Evolutionary conservation across 768 basidiomycete genomes (phyloP).

Genomic region (Fistulinella prunicolor): DNA sequence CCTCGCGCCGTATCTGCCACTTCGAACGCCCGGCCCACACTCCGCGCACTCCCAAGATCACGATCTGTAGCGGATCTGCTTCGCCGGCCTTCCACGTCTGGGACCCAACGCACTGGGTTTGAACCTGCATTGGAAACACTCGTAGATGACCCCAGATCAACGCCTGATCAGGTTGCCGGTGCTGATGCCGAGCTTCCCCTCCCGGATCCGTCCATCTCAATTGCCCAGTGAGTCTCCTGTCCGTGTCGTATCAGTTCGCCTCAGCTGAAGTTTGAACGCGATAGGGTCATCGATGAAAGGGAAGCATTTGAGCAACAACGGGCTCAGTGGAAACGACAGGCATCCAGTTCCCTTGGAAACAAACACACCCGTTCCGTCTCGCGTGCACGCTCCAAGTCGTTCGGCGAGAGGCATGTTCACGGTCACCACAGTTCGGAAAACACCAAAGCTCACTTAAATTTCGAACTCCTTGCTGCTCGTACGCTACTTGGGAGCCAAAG

Average conservation of each 20-base stretch:
- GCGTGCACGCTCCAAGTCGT: constrained; percentile 45
- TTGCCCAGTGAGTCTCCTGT: constrained; percentile 38
- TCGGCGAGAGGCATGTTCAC: constrained; percentile 20
- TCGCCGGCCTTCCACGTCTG: constrained; percentile 7
- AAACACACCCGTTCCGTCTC: constrained; percentile 60
- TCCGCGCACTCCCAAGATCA: constrained; percentile 16
- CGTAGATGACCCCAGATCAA: constrained; percentile 11
- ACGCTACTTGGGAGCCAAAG: constrained; percentile 66
- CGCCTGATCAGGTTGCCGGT: background rate
- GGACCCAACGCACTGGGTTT: constrained; percentile 2
- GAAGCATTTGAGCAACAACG: constrained; percentile 60
- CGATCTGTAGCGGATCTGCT: constrained; percentile 21
- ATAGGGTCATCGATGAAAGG: constrained; percentile 69
- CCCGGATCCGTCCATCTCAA: constrained; percentile 57
- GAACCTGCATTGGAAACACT: constrained; percentile 21
- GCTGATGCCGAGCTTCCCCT: constrained; percentile 51
- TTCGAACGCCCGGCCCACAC: background rate
- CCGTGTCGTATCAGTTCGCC: too few species aligned
- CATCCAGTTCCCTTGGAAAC: constrained; percentile 62
- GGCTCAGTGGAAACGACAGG: constrained; percentile 62
- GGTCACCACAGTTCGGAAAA: constrained; percentile 21
- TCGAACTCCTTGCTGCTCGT: constrained; percentile 65
- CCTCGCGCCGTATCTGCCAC: constrained; percentile 22
- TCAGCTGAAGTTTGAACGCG: too few species aligned
- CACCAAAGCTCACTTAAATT: constrained; percentile 17